Base-by-base conservation (phyloP, 1,139 yeast genomes). In the Geotrichum europaeum region DNA sequence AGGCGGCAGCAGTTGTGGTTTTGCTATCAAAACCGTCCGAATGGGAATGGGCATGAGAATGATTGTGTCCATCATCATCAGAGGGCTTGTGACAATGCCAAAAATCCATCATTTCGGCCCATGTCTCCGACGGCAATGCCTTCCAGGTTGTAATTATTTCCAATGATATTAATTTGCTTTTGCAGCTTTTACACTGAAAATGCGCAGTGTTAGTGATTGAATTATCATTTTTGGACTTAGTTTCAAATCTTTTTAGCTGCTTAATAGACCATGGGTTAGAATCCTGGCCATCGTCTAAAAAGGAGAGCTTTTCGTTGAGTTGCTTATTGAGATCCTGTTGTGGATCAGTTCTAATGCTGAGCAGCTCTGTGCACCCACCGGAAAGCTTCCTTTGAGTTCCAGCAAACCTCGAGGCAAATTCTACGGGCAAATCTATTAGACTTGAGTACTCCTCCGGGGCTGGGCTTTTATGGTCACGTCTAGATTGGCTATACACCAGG, bases 41-140 rank as follows among this genome's bases (percentile, higher is more conserved):
- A n/a, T 36, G 18, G 7, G 45, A 36, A 10, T 52, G 55, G 25
- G 28, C 13, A 51, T 51, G 53, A 15, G 55, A 34, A 20, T 52
- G 57, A 10, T 69, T 65, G 36, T 69, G 68, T 32, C 66, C 67
- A 25, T 74, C 72, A 25, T 67, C 72, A 25, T 67, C 67, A 34
- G 78, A 77, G 0, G 99, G 98, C 70, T 91, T 91, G 71, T 94
- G 98, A 70, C 99, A 94, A 72, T 94, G 98, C 99, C 99, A 94
- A 66, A 87, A 88, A 64, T 94, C 98, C 96, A 94, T 88, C 81
- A 94, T 78, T 70, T 94, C 99, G 13, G 88, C 84, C 99, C 99
- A 94, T 60, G 84, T 78, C 68, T 91, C 97, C 0, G 96, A 87
- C 0, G 99, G 99, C 85, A 92, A 81, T 53, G 89, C 89, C 56